Percentiles rank a stretch among this genome's conserved stretches.
These are phyloP conservation scores for Beta lomatogona DNA, from an alignment of 179 eudicot genomes.

Conservation along the genomic window DNA sequence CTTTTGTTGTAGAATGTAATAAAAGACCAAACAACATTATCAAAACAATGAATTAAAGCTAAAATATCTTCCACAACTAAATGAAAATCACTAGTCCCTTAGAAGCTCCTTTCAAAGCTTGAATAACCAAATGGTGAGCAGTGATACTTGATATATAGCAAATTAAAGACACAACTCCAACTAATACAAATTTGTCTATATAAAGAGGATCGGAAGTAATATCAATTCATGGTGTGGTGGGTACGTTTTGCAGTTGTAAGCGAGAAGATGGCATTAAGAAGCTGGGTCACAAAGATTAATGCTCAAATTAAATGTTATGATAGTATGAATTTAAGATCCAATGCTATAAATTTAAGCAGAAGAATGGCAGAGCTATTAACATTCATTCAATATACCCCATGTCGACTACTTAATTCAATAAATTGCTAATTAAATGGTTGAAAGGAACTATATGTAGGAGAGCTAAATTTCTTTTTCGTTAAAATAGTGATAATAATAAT, in stretches of 20 bases:
- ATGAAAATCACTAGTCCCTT: no score
- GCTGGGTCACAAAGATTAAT: slow-evolving; percentile 30
- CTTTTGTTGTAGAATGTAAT: no score
- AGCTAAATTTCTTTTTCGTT: no score
- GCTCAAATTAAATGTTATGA: slow-evolving; percentile 26
- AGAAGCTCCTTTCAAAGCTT: no score
- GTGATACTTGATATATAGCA: no score
- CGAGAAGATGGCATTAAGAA: slow-evolving; percentile 23
- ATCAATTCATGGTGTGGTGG: slow-evolving; percentile 11
- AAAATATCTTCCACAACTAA: no score
- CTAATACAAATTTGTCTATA: not conserved
- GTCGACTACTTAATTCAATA: slow-evolving; percentile 11
- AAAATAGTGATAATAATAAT: not conserved
- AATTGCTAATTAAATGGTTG: slow-evolving; percentile 27
- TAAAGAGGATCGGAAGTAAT: not conserved
- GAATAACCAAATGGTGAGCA: no score
- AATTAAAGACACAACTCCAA: not conserved
- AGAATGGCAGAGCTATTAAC: slow-evolving; percentile 13
- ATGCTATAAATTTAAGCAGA: slow-evolving; percentile 18
- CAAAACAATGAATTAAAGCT: no score
- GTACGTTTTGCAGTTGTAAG: slow-evolving; percentile 27
- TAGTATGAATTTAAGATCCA: slow-evolving; percentile 23
- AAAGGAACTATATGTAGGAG: slow-evolving; percentile 16
- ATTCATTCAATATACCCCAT: slow-evolving; percentile 16
- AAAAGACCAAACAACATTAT: no score